Percentiles rank a stretch among this genome's conserved stretches.
Conservation (phyloP, 257 asterid genomes). For the Solanum chilense region DNA sequence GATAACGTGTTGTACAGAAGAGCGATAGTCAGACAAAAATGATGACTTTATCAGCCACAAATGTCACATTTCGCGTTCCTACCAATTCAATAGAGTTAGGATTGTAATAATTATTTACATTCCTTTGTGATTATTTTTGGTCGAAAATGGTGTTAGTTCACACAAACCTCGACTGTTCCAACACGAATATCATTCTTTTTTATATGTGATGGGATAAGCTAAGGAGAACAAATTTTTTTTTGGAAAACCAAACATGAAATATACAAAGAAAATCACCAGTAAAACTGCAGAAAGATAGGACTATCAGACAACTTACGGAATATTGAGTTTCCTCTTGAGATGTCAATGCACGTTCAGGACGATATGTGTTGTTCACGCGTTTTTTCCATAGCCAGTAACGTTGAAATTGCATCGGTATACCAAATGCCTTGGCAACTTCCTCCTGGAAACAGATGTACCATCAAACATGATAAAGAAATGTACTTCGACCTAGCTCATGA, state of each 20-base stretch:
- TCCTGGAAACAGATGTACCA: constrained; percentile 32
- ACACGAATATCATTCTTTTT: not conserved
- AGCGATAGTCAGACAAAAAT: not conserved
- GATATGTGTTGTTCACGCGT: constrained; percentile 72
- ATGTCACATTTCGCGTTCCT: not conserved
- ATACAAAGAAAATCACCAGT: not conserved
- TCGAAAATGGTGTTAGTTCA: not conserved
- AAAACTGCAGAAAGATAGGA: not conserved
- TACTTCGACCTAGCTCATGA: not conserved
- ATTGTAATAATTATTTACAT: not conserved
- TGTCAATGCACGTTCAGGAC: constrained; percentile 65
- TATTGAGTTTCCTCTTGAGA: constrained; percentile 56
- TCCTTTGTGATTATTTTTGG: not conserved
- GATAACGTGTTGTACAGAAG: not conserved
- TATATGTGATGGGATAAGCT: not conserved
- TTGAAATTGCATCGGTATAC: constrained; percentile 61
- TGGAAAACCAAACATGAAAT: not conserved
- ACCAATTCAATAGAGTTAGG: not conserved
- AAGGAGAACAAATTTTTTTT: not conserved
- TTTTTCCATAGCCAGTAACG: constrained; percentile 82
- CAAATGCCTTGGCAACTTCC: constrained; percentile 73
- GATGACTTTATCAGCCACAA: not conserved
- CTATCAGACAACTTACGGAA: constrained; percentile 31
- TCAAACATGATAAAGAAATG: not conserved
- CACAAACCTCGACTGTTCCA: not conserved